Evolutionary conservation across 2,329 filamentous ascomycete genomes (phyloP).

Genomic region (Decorospora gaudefroyi): DNA sequence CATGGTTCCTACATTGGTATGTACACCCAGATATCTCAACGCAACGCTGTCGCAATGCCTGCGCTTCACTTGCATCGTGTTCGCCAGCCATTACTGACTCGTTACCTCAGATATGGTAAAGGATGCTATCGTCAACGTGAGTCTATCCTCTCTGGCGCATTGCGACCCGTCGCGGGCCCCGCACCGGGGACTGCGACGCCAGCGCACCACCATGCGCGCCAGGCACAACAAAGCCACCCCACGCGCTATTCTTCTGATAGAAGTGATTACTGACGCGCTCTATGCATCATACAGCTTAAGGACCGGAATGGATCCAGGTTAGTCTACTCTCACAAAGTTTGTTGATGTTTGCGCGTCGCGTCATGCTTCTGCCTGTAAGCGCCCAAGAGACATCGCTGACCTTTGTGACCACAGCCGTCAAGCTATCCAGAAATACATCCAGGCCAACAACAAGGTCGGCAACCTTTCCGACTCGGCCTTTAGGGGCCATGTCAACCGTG

Average conservation of each 20-base stretch:
- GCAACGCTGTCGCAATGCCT: constrained; percentile 53
- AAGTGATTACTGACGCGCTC: constrained; percentile 55
- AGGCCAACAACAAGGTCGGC: constrained; percentile 69
- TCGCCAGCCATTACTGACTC: constrained; percentile 62
- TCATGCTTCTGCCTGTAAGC: constrained; percentile 32
- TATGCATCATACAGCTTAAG: constrained; percentile 62
- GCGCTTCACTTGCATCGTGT: constrained; percentile 46
- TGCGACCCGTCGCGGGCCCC: constrained; percentile 41
- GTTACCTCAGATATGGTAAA: constrained; percentile 69
- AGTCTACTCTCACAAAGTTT: constrained; percentile 46
- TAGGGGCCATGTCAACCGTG: constrained; percentile 82
- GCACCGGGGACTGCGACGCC: constrained; percentile 42
- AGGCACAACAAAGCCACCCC: constrained; percentile 30
- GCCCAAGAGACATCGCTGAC: constrained; percentile 42
- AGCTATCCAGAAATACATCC: constrained; percentile 75
- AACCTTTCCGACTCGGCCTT: constrained; percentile 61
- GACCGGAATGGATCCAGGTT: constrained; percentile 72
- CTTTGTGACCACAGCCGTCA: constrained; percentile 61
- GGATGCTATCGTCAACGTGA: constrained; percentile 71
- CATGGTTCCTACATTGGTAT: constrained; percentile 70
- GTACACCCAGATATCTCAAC: constrained; percentile 54
- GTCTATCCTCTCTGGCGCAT: constrained; percentile 60
- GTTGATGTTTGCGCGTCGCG: constrained; percentile 30
- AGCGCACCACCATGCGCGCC: constrained; percentile 40
- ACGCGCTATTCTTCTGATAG: constrained; percentile 16